Evolutionary conservation across 306 rosid species (phyloP).

Genomic region (Styphnolobium japonicum): DNA sequence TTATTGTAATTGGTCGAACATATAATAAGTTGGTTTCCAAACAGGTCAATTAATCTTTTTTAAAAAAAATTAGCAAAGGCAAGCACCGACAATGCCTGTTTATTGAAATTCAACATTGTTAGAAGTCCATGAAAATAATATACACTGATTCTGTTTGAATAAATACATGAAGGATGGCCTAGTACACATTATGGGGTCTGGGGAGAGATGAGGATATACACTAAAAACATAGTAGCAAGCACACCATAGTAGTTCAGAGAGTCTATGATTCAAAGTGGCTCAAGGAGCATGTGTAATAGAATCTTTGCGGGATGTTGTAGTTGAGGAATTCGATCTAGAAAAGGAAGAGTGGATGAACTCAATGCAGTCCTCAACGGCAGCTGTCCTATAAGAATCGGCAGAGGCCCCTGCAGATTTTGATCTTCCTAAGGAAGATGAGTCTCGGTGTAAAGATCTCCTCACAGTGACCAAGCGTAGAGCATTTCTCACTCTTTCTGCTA

Average conservation of each 20-base stretch:
- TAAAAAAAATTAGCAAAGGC: not conserved
- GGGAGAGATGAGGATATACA: not conserved
- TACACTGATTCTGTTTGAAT: constrained; percentile 1
- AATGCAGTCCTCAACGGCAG: constrained; percentile 86
- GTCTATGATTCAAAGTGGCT: not conserved
- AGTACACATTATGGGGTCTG: not conserved
- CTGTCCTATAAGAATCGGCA: constrained; percentile 56
- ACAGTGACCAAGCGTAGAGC: constrained; percentile 44
- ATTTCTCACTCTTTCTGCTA: constrained; percentile 55
- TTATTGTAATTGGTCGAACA: not conserved
- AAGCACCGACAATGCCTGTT: not conserved
- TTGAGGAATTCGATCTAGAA: constrained; percentile 57
- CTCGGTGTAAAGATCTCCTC: constrained; percentile 37
- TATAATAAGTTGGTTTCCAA: not conserved
- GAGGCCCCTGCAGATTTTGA: constrained; percentile 52
- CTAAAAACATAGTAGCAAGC: not conserved
- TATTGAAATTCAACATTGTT: not conserved
- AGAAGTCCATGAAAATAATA: constrained; percentile 11
- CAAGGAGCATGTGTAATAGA: constrained; percentile 13
- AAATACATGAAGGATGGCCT: not conserved
- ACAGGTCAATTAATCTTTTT: not conserved
- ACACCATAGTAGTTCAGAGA: not conserved
- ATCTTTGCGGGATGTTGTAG: constrained; percentile 27
- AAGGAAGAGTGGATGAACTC: constrained; percentile 78
- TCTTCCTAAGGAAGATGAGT: constrained; percentile 37